Percentiles rank a stretch among this genome's conserved stretches.
Conservation (phyloP, 2,329 filamentous ascomycete genomes). For the Colletotrichum orchidophilum region DNA sequence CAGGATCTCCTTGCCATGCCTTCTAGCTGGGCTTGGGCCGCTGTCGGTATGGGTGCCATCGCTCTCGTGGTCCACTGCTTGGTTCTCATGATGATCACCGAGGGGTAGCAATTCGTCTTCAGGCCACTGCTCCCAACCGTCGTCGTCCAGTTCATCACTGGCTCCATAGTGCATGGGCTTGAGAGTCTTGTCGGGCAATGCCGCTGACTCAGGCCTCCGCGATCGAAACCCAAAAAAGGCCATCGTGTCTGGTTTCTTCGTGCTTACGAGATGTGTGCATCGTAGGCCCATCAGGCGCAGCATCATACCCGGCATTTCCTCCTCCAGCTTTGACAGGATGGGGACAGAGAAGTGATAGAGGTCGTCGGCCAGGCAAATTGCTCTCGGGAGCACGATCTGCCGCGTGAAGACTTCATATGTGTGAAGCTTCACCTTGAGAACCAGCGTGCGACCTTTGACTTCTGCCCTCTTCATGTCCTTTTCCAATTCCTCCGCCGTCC, state of each 20-base stretch:
- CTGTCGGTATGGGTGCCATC: conserved; percentile 69
- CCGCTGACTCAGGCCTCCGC: conserved; percentile 32
- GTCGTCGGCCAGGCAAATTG: conserved; percentile 79
- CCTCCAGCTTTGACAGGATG: conserved; percentile 84
- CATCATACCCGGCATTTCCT: conserved; percentile 82
- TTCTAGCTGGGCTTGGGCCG: conserved; percentile 38
- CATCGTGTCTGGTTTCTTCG: conserved; percentile 80
- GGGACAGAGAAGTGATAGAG: conserved; percentile 84
- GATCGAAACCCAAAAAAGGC: conserved; percentile 78
- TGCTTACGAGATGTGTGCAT: conserved; percentile 87
- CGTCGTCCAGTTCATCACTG: conserved; percentile 46
- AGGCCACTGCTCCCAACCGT: conserved; percentile 74
- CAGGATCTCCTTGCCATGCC: conserved; percentile 62
- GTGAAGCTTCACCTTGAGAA: conserved; percentile 92
- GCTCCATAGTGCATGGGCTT: conserved; percentile 47
- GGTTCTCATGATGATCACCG: conserved; percentile 31
- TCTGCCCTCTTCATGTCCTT: conserved; percentile 82
- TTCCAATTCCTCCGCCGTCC: conserved; percentile 85
- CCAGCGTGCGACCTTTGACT: conserved; percentile 90
- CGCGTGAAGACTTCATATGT: conserved; percentile 92
- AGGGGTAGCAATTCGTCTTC: conserved; percentile 65
- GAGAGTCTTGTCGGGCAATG: conserved; percentile 33
- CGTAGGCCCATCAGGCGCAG: conserved; percentile 88
- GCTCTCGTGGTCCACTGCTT: conserved; percentile 51
- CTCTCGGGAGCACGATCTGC: conserved; percentile 78